Evolutionary conservation across 768 basidiomycete species (phyloP).

Genomic region (Heimioporus sp.): DNA sequence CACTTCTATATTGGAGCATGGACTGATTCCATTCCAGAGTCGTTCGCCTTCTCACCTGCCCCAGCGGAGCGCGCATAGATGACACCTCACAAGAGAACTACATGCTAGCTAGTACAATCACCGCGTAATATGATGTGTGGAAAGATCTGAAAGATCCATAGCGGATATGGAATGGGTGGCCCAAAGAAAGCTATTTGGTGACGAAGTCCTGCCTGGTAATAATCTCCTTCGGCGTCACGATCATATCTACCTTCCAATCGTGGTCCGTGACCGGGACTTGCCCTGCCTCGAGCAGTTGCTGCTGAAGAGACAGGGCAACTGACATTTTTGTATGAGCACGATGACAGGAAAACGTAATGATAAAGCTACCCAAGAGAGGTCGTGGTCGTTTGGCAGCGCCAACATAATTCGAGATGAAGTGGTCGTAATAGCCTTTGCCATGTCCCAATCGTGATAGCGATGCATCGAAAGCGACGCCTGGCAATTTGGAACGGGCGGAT

Average conservation of each 20-base stretch:
- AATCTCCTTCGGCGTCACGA: conserved; percentile 48
- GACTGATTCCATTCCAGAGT: conserved; percentile 29
- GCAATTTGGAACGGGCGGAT: background rate
- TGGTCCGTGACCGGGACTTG: conserved; percentile 51
- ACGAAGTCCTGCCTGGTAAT: conserved; percentile 25
- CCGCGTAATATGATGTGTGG: conserved; percentile 12
- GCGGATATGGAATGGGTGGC: conserved; percentile 24
- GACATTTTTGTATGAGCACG: conserved; percentile 11
- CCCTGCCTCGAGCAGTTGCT: conserved; percentile 55
- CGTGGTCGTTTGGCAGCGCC: conserved; percentile 36
- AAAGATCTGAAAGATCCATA: conserved; percentile 16
- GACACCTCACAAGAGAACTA: conserved; percentile 22
- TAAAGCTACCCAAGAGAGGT: conserved; percentile 57
- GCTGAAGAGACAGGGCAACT: conserved; percentile 67
- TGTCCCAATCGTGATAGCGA: conserved; percentile 71
- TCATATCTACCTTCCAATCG: conserved; percentile 65
- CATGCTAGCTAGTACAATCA: conserved; percentile 24
- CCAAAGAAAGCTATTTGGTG: conserved; percentile 17
- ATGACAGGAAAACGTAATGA: conserved; percentile 6
- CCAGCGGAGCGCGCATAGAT: conserved; percentile 20
- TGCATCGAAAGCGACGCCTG: conserved; percentile 75
- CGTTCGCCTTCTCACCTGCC: conserved; percentile 40
- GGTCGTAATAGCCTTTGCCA: conserved; percentile 83
- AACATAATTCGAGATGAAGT: conserved; percentile 60
- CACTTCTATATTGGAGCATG: conserved; percentile 11